Base-by-base conservation (phyloP, 768 basidiomycete genomes). In the Calvatia gigantea region DNA sequence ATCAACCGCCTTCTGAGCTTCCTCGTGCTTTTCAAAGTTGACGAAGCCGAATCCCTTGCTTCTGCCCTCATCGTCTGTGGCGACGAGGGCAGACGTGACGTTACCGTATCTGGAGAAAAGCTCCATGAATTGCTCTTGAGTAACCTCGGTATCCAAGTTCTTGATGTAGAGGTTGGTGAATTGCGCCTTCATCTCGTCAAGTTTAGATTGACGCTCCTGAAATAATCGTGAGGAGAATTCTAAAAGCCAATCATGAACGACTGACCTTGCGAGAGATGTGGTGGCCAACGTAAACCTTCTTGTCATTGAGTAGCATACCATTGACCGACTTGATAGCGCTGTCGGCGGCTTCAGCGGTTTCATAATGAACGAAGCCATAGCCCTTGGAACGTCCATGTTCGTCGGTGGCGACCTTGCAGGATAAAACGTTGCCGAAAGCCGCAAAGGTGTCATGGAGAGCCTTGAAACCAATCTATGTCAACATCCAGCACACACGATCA, bases 401-500 rank as follows among this genome's bases (percentile, higher is more conserved):
- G 69, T 98, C 97, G 45, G 87, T 89, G 58, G 95, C 97, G 65
- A 99, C 96, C 77, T 99, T 99, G 87, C 97, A 99, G 9, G 96
- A 98, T 62, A 99, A 76, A 62, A 99, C 96, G 65, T 96, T 95
- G 57, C 97, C 97, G 69, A 98, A 99, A 54, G 97, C 96, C 61
- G 94, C 95, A 69, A 99, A 99, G 49, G 97, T 99, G 70, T 99
- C 97, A 70, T 99, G 97, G 58, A 99, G 93, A 62, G 97, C 97
- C 91, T 94, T 27, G 2, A 41, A 6, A 33, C 11, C 29, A 14
- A n/a, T 43, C 41, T 19, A 14, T 29, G 6, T 45, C 27, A 17
- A 21, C 8, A 12, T 29, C 21, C 19, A 27, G 21, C 7, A 31
- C 33, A 38, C 37, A 35, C 37, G 12, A 41, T 17, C 19, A 21